These are phyloP conservation scores for Cryptosporidium ryanae DNA, from an alignment of 169 alveolate genomes.

Conservation along the genomic window DNA sequence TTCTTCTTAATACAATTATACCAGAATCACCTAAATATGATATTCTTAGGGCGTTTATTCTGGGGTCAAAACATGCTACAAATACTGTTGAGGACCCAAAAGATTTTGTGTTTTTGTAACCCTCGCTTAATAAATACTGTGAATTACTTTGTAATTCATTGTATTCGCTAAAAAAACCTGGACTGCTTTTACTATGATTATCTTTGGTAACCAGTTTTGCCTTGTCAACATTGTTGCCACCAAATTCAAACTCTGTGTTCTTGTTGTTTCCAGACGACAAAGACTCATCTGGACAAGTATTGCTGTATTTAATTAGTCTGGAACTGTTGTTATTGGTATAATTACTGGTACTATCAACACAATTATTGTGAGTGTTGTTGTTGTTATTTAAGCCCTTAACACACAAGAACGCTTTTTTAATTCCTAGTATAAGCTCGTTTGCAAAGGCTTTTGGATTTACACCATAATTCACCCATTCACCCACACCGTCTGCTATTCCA, in stretches of 20 bases:
- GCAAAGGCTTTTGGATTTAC: slow-evolving; percentile 80
- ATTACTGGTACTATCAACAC: background rate
- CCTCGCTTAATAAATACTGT: slow-evolving; percentile 65
- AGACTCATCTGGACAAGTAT: background rate
- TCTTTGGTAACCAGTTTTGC: background rate
- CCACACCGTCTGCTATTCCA: slow-evolving; percentile 87
- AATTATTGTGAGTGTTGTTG: background rate
- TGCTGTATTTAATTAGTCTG: background rate
- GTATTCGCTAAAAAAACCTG: background rate
- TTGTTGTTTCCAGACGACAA: background rate
- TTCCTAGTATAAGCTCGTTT: slow-evolving; percentile 79
- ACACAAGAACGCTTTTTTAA: slow-evolving; percentile 68
- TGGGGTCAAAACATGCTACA: slow-evolving; percentile 75
- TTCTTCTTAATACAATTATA: slow-evolving; percentile 75
- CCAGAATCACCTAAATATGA: slow-evolving; percentile 83
- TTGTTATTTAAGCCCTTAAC: slow-evolving; percentile 9
- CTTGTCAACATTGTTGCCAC: background rate
- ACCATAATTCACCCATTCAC: slow-evolving; percentile 83
- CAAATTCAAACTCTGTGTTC: background rate
- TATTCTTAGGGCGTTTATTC: slow-evolving; percentile 39
- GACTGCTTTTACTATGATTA: too few species aligned
- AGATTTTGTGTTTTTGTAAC: slow-evolving; percentile 57
- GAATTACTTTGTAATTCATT: background rate
- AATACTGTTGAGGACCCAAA: slow-evolving; percentile 80
- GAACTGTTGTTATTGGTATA: background rate